Base-by-base conservation (phyloP, 768 basidiomycete genomes). In the Tricholoma terreum region DNA sequence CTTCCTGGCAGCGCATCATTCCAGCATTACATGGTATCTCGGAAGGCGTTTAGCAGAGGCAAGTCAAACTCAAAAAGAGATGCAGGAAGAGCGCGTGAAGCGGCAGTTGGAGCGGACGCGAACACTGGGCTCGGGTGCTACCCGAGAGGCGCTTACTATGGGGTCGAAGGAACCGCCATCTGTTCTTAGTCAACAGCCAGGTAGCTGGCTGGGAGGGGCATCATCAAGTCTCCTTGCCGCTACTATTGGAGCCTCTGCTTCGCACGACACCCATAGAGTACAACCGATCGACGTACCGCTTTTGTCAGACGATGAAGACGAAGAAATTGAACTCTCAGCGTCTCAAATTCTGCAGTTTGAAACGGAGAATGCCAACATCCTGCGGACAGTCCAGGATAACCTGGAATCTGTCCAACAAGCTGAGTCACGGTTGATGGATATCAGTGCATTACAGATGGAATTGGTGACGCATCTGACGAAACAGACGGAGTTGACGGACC, bases 281-380 rank as follows among this genome's bases (percentile, higher is more conserved):
- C 57, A 56, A 56, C 71, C 65, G 38, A 54, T 48, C 42, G 58
- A 66, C 17, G 30, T 66, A n/a, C 54, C 66, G 33, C 67, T 74
- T 27, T 71, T 72, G 35, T 76, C 77, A 46, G 83, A 85, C 36
- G 84, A 86, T 50, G 91, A 91, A 53, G 86, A 88, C 36, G 88
- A 92, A 56, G 89, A 92, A 60, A 74, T 88, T 17, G 90, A 94
- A 66, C 79, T 97, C n/a, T 83, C 89, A 0, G 80, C 83, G 42
- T 92, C 90, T 4, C 93, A 94, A 69, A 91, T 97, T 54, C 84
- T 92, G 67, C 92, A 93, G 68, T 98, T 98, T 69, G 94, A 97
- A 74, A 76, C 82, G 9, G 96, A 98, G 71, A 98, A 98, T 67
- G 88, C 90, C 43, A 83, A 84, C 55, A 89, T 98, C 52, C 74